phyloP scores from a whole-genome alignment of 2,329 filamentous ascomycete genomes.

The Alternaria brassicae region DNA sequence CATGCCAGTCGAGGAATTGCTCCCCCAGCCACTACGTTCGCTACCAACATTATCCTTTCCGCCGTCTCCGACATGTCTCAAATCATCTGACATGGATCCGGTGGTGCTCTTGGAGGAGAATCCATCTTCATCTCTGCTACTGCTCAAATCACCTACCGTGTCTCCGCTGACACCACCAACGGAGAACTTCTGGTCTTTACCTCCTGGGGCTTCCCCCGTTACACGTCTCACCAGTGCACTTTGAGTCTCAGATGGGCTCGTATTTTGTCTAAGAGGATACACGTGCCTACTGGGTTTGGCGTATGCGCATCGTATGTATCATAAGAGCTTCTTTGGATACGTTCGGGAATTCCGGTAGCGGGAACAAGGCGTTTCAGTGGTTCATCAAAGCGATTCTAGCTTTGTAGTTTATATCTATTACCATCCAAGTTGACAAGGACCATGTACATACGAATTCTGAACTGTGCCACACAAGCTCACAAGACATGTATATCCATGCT shows the following conservation, averaged over 20 bases:
- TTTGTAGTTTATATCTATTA: not conserved
- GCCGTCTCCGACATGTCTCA: not conserved
- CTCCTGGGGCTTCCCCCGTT: not conserved
- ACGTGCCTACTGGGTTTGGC: not conserved
- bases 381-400: not conserved
- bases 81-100: not conserved
- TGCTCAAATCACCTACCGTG: not conserved
- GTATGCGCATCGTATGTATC: not conserved
- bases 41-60: not conserved
- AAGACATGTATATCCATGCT: too few relatives aligned
- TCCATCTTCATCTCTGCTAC: not conserved
- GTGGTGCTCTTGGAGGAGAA: not conserved
- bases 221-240: not conserved
- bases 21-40: not conserved
- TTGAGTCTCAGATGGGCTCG: not conserved
- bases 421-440: not conserved
- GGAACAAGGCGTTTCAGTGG: not conserved
- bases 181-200: not conserved
- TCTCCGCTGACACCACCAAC: not conserved
- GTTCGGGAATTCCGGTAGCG: not conserved
- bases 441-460: not conserved
- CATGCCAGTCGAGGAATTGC: not conserved
- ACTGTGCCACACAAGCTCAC: not conserved
- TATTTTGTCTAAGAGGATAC: not conserved
- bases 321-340: conserved; percentile 1